Base-by-base conservation (phyloP, 148 eudicot species). In the Bassia scoparia region DNA sequence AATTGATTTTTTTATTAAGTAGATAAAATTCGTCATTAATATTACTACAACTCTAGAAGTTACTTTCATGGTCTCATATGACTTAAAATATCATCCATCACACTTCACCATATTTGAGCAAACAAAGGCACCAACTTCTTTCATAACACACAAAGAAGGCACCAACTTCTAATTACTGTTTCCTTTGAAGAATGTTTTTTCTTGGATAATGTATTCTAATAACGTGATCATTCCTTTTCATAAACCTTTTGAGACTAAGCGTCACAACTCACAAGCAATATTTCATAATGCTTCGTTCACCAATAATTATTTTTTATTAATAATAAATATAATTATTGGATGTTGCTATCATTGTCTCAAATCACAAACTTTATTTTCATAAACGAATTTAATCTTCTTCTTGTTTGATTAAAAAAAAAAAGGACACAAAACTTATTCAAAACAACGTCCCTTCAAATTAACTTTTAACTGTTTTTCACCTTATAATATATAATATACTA, bases 271-370 rank as follows among this genome's bases (percentile, higher is more conserved):
- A 64, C 44, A 50, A 50, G 69, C 58, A 35, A 73, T 23, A 11
- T 50, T 49, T 12, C 49, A 33, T 30, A 24, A 21, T 74, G 30
- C 49, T 74, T 37, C 41, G 11, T 63, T 23, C 64, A 34, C 31
- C 64, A 34, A 63, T 74, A 16, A 74, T 50, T n/a, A n/a, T n/a
- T n/a, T n/a, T n/a, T n/a, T n/a, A n/a, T n/a, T 74, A 16, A 74
- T 63, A 35, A 50, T 3, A 41, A 37, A 7, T 43, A 35, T 52
- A 8, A 64, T 74, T 68, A 68, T 76, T 76, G 68, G 72, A 56
- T 68, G 80, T 77, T 52, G 55, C 80, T 77, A 62, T 77, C 75
- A 70, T 6, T 61, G 44, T 54, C 53, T 27, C 20, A 30, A 13
- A 17, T 43, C 53, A 41, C 17, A 43, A 41, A 59, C 67, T 16